phyloP scores from a whole-genome alignment of 2,329 filamentous ascomycete species.

The Fusarium miscanthi region DNA sequence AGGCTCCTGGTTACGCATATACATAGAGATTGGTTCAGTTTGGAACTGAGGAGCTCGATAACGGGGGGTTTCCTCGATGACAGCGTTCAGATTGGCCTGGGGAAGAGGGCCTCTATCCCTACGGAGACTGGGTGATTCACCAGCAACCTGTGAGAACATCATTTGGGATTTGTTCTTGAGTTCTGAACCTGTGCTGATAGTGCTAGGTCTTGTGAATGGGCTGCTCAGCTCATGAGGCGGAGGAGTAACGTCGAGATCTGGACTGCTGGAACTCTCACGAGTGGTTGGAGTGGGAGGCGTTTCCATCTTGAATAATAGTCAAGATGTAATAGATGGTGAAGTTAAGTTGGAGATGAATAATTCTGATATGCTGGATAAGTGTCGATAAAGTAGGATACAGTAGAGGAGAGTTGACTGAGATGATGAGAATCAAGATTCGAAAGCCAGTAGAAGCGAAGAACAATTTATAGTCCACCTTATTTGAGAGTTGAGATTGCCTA shows the following conservation, averaged over 20 bases:
- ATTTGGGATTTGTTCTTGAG: not conserved
- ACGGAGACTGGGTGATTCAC: not conserved
- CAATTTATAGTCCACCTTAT: constrained; percentile 23
- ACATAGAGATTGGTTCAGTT: not conserved
- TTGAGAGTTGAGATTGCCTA: constrained; percentile 15
- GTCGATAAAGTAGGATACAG: not conserved
- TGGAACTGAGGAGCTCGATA: not conserved
- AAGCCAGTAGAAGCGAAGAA: not conserved
- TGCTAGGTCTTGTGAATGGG: constrained; percentile 29
- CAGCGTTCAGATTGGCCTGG: not conserved
- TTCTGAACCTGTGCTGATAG: not conserved
- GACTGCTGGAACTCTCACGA: constrained; percentile 26
- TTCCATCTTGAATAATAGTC: constrained; percentile 4
- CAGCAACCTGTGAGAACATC: not conserved
- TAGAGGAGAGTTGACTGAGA: not conserved
- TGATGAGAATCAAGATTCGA: constrained; percentile 29
- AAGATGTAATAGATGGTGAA: not conserved
- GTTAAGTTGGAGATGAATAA: not conserved
- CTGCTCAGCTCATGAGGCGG: constrained; percentile 15
- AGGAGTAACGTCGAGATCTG: constrained; percentile 10
- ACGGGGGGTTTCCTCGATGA: not conserved
- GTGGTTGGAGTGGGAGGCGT: constrained; percentile 13
- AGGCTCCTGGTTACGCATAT: not conserved
- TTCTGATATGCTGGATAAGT: not conserved
- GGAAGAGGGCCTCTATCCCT: not conserved